Evolutionary conservation across 73 alveolate genomes (phyloP), one percentile per base, ranked within the genome.

Genomic region (Durusdinium trenchii): DNA sequence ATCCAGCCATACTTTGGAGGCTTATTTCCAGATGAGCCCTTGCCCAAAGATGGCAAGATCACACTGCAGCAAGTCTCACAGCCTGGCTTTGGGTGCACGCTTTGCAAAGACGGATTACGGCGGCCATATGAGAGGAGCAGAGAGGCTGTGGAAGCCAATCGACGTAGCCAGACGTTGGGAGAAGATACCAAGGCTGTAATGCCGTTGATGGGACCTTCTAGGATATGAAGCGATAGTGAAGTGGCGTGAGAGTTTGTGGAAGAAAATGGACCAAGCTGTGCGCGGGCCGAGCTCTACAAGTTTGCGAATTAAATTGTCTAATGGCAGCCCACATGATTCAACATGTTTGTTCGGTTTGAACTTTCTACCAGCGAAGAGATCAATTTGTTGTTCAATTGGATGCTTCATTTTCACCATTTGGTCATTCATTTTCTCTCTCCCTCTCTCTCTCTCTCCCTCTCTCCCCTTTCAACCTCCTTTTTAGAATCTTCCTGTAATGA

Each of bases 41-140:
- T 86, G 61, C 95, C 95, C 9, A 86, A 94, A 61, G 93, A 94
- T n/a, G 98, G 98, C 45, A 91, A 91, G 98, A 91, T 91, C 79
- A 91, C 98, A 7, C 36, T 91, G 62, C 90, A 69, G 9, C 99
- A 94, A 69, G 35, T 94, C 23, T 43, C 94, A 28, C 52, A 81
- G 82, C 99, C 99, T 32, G 99, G 99, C 69, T 94, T 94, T 42
- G 99, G 99, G 69, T 94, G 99, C 99, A 76, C 99, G 67, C 94
- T 94, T 67, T n/a, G 60, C 67, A 81, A 81, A 84, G 51, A 51
- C 47, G 51, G 48, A 51, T 45, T 94, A 84, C 79, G 69, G 3
- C 92, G 99, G 94, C 99, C 99, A 38, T 78, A 81, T 64, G 84
- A 82, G 28, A 92, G 99, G 38, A 9, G 48, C 51, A 52, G 36